Percentiles rank a stretch among this genome's conserved stretches.
phyloP scores from a whole-genome alignment of 208 protist species.

The Leishmania turanica region DNA sequence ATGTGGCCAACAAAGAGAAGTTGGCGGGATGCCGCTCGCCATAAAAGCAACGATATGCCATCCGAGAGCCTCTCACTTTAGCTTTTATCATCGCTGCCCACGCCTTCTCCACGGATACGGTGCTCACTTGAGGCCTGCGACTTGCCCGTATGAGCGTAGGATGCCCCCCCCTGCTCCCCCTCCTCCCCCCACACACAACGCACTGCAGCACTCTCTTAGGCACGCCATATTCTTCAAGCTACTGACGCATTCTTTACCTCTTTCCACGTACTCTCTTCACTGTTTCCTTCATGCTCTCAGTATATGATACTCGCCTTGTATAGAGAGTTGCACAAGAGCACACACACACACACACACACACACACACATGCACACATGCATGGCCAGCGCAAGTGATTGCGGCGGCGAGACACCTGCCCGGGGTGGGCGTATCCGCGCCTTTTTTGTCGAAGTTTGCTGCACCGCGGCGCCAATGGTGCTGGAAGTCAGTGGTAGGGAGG shows the following conservation, averaged over 20 bases:
- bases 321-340: not conserved
- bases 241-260: not conserved
- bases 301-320: not conserved
- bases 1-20: not conserved
- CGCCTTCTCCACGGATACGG: not conserved
- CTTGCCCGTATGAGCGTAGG: not conserved
- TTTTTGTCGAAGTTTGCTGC: not conserved
- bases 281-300: not conserved
- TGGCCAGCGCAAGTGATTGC: not conserved
- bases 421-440: not conserved
- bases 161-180: not conserved
- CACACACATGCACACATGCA: not conserved
- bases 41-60: not conserved
- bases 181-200: not conserved
- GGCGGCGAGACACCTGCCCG: not conserved
- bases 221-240: not conserved
- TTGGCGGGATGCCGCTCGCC: not conserved
- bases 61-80: not conserved
- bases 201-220: not conserved
- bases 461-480: not conserved
- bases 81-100: not conserved
- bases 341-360: not conserved
- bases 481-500: not conserved
- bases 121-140: not conserved
- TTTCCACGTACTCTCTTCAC: not conserved